Evolutionary conservation across 176 grass and related monocot genomes (phyloP), one percentile per base, ranked within the genome.

Genomic region (Bonia amplexicaulis): DNA sequence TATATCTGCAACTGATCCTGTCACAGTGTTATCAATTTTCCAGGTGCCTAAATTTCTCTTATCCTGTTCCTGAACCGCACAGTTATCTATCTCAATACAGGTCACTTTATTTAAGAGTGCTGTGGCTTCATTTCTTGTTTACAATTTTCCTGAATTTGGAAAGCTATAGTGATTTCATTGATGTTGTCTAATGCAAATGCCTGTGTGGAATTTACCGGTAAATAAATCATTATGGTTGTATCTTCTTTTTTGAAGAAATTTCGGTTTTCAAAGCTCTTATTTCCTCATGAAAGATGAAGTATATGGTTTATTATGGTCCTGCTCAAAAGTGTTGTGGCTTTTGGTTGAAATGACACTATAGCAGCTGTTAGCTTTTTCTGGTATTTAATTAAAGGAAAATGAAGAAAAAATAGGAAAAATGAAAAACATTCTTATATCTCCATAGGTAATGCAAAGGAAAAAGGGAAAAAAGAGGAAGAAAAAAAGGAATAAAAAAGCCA

Each of bases 1-100:
- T 63, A 98, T 98, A 89, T 98, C 96, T 72, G 96, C 96, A 66
- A 98, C 96, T 45, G 96, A 98, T 88, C 96, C 96, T 89, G 96
- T 98, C 62, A 98, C 96, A 44, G 96, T 98, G 76, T 82, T 98
- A 84, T 98, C 96, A 37, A 98, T 98, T 88, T 98, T 98, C 76
- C 96, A 98, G 92, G 96, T 98, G 16, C 85, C 26, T 55, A 86
- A 68, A 72, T 42, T 79, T 87, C 25, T 19, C 40, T 47, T 77
- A 67, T 84, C 66, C 51, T n/a, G 60, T 73, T 68, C 49, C 60
- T 68, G 23, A 66, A 78, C 40, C 42, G n/a, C 40, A 64, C 55
- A 78, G 0, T 86, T 67, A 33, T 3, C 17, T 64, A 22, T 52
- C 2, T 51, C 35, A 17, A 64, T 69, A 6, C 3, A 60, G 35